Conservation (phyloP, 176 grass and related monocot genomes). For the Olyra latifolia region DNA sequence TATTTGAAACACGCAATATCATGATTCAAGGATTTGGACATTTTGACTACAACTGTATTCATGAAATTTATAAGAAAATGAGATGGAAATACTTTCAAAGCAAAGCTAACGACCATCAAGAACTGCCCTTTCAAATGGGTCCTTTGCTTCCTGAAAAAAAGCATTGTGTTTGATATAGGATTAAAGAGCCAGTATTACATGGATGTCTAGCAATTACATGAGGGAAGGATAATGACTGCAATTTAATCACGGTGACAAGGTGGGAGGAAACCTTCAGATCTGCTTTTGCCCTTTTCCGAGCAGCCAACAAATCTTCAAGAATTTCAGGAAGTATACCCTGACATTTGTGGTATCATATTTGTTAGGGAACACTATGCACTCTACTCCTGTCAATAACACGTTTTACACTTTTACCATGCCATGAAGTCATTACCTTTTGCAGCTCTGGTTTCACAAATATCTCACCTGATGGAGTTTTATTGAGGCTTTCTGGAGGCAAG, state of each 20-base stretch:
- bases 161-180: conserved; percentile 19
- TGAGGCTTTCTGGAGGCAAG: conserved; percentile 73
- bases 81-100: conserved; percentile 67
- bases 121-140: conserved; percentile 94
- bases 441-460: conserved; percentile 91
- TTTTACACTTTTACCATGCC: conserved; percentile 11
- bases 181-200: conserved; percentile 28
- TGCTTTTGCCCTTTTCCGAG: conserved; percentile 98
- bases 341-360: conserved; percentile 24
- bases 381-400: conserved; percentile 1
- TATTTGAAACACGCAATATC: conserved; percentile 52
- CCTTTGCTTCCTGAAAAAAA: conserved; percentile 90
- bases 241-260: conserved; percentile 11
- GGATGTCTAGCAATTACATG: conserved; percentile 24
- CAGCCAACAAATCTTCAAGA: conserved; percentile 88
- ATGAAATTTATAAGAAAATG: conserved; percentile 6
- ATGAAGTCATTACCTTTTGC: conserved; percentile 72
- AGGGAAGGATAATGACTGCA: conserved; percentile 10
- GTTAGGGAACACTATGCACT: conserved; percentile 38
- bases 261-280: conserved; percentile 75
- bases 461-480: conserved; percentile 95
- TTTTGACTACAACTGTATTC: not conserved
- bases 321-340: conserved; percentile 99
- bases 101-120: conserved; percentile 96
- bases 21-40: conserved; percentile 26